Evolutionary conservation across 306 rosid species (phyloP), one percentile per base, ranked within the genome.

Genomic region (Dalbergia cultrata): DNA sequence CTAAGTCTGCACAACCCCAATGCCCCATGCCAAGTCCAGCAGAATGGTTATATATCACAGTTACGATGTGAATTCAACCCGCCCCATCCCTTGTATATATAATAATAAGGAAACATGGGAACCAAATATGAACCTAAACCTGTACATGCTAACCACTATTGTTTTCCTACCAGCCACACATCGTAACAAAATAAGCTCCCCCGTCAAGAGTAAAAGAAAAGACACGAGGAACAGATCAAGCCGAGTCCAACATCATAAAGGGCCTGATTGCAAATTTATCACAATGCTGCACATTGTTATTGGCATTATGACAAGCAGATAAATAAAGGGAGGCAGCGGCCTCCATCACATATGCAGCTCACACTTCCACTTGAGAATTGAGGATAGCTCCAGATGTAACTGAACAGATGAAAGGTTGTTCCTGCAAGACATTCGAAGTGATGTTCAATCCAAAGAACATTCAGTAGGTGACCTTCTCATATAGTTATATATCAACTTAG

Each of bases 101-200:
- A 83, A 85, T 67, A 73, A 85, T 17, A 81, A 74, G 86, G 86
- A 79, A 84, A 75, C 70, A 86, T 74, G 78, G 86, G 91, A 86
- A 74, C 84, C 82, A 81, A 75, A 91, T 83, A 80, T 86, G 78
- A 61, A 75, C 80, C 87, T 82, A 86, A 80, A 64, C 87, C 87
- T 90, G 88, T 90, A 92, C 90, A 90, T 81, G 62, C 87, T 85
- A 79, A 75, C 67, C 69, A 54, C 70, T 72, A 84, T 64, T 62
- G 68, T 83, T 75, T 69, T 77, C 88, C 85, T 81, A 84, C 67
- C 75, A 61, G 77, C 86, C 89, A 88, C 92, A 85, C 86, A 66
- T 82, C 81, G 90, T 85, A 90, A 82, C 81, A 90, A 87, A 87
- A 82, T 84, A 87, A 87, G 88, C 89, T 86, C 93, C 86, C 71